Conservation (phyloP, 164 flowering plant species). For the Litsea cubeba region DNA sequence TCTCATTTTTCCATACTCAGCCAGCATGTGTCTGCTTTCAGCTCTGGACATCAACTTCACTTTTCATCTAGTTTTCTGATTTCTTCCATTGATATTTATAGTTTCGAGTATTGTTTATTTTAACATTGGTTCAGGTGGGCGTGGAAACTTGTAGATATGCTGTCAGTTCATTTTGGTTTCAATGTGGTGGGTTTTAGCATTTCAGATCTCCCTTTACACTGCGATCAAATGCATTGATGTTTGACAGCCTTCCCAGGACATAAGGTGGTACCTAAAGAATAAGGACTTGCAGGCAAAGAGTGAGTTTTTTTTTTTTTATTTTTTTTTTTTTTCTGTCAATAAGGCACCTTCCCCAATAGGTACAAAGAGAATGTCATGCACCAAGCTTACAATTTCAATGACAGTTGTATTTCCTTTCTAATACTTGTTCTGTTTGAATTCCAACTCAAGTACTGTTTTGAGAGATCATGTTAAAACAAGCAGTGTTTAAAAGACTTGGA, state of each 20-base stretch:
- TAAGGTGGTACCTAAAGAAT: neutral
- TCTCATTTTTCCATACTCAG: neutral
- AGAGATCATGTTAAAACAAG: too few relatives aligned
- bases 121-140: neutral
- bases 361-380: too few relatives aligned
- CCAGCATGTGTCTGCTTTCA: neutral
- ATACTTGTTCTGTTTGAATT: too few relatives aligned
- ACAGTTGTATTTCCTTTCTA: too few relatives aligned
- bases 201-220: neutral
- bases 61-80: too few relatives aligned
- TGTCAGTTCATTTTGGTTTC: neutral
- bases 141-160: neutral
- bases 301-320: too few relatives aligned
- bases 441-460: too few relatives aligned
- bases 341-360: too few relatives aligned
- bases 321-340: neutral
- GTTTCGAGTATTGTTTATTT: too few relatives aligned
- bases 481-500: too few relatives aligned
- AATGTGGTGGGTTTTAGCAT: neutral
- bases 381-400: too few relatives aligned
- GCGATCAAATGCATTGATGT: neutral
- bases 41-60: neutral
- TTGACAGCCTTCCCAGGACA: neutral
- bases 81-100: too few relatives aligned
- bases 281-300: neutral